Base-by-base conservation (phyloP, 2,329 filamentous ascomycete genomes). In the Stachybotrys chlorohalonatus region DNA sequence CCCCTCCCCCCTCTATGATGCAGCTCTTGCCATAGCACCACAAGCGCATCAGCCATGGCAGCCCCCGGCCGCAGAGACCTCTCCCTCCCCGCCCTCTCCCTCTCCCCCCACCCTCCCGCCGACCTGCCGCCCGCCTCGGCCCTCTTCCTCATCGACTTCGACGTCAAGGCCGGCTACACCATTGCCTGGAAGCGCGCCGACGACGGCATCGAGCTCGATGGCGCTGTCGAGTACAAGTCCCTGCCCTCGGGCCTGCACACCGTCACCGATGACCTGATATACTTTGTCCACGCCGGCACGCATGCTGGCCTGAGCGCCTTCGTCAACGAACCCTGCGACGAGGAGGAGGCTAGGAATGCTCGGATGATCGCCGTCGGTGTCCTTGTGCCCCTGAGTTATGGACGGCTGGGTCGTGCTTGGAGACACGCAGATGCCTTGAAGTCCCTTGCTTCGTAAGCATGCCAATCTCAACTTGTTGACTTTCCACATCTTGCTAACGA, bases 191-290 rank as follows among this genome's bases (percentile, higher is more conserved):
- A 95, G 70, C 84, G 83, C 60, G 83, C 86, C 11, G 73, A 83
- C 1, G 77, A 84, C 13, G 85, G 83, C 51, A 79, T 93, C 73
- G 78, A 82, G 70, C 81, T 97, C 51, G 89, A 95, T 62, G 90
- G 90, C 54, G 84, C 88, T 30, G 90, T 96, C 64, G 94, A 99
- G 73, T 99, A 91, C 80, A 97, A 96, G 73, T 95, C 90, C 58
- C 80, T 99, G 50, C 94, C 94, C 2, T 97, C 93, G 0, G 94
- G 94, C 30, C 73, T 96, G 52, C 94, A 99, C 72, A 88, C 90
- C 55, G 90, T 97, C 17, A 78, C 86, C 36, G 84, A 92, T 60
- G 94, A 99, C 70, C 77, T 97, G 52, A 89, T 91, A 64, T 99
- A 97, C 75, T 99, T 97, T 69, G 85, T 95, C 48, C 91, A 97